These are phyloP conservation scores for Lathyrus aphaca DNA, from an alignment of 306 rosid genomes.

Conservation along the genomic window DNA sequence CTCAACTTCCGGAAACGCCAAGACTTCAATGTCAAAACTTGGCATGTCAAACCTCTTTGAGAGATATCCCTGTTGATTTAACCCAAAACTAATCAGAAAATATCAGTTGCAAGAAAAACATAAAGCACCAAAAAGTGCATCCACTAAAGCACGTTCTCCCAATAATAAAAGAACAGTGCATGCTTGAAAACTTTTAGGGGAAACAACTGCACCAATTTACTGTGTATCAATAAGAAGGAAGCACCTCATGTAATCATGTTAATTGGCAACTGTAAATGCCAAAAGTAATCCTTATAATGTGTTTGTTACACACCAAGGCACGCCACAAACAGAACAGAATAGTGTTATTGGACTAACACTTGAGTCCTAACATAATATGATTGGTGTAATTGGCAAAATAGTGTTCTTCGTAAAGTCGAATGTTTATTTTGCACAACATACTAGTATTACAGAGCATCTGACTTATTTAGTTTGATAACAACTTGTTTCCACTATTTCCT, in stretches of 20 bases:
- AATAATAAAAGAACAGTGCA: constrained; percentile 31
- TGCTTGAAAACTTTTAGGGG: constrained; percentile 16
- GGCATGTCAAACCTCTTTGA: constrained; percentile 76
- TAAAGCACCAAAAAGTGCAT: constrained; percentile 30
- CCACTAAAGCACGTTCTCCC: constrained; percentile 36
- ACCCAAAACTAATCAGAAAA: constrained; percentile 39
- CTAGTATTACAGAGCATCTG: neutral
- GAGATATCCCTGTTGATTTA: constrained; percentile 65
- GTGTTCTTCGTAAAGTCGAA: neutral
- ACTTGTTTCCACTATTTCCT: neutral
- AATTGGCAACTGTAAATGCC: constrained; percentile 4
- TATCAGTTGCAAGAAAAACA: constrained; percentile 14
- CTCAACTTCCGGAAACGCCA: constrained; percentile 74
- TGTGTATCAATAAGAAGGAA: constrained; percentile 18
- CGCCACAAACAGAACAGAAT: neutral
- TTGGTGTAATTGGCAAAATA: constrained; percentile 5
- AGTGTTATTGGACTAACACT: neutral
- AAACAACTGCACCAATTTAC: constrained; percentile 31
- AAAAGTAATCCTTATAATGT: constrained; percentile 12
- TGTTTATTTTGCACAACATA: neutral
- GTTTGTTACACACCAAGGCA: neutral
- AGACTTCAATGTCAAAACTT: constrained; percentile 62
- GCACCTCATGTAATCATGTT: constrained; percentile 25
- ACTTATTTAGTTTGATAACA: neutral
- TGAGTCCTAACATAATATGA: neutral